Percentiles rank a stretch among this genome's conserved stretches.
These are phyloP conservation scores for Wakefieldia striispora DNA, from an alignment of 768 basidiomycete genomes.

Conservation along the genomic window DNA sequence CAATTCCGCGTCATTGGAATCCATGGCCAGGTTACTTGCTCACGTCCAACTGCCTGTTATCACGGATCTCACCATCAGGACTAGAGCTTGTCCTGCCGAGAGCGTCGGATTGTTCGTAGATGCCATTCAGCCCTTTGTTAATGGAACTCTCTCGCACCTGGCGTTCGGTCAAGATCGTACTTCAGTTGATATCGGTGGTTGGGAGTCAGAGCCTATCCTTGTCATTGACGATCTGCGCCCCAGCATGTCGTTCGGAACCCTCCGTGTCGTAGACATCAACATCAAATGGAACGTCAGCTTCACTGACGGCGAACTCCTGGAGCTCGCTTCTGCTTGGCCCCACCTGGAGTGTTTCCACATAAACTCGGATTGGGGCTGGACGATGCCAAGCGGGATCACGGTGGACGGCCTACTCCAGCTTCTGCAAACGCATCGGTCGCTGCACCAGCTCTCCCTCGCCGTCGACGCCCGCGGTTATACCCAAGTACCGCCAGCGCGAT, in stretches of 20 bases:
- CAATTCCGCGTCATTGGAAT: neutral
- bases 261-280: neutral
- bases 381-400: conserved; percentile 1
- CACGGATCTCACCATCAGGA: neutral
- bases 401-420: conserved; percentile 3
- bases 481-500: neutral
- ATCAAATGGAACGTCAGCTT: neutral
- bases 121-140: neutral
- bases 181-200: too few species aligned
- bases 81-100: too few species aligned
- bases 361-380: conserved; percentile 10
- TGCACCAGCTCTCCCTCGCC: neutral
- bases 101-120: neutral
- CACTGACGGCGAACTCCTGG: neutral
- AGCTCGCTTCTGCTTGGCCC: conserved; percentile 7
- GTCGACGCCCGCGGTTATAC: conserved; percentile 5
- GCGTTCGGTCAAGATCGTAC: too few species aligned
- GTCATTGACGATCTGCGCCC: neutral
- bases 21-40: neutral
- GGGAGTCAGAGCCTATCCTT: too few species aligned
- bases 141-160: too few species aligned
- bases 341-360: conserved; percentile 2
- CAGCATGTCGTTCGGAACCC: neutral
- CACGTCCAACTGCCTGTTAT: neutral
- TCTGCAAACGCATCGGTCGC: neutral